Evolutionary conservation across 2,329 filamentous ascomycete species (phyloP), one percentile per base, ranked within the genome.

Genomic region (Clarireedia paspali): DNA sequence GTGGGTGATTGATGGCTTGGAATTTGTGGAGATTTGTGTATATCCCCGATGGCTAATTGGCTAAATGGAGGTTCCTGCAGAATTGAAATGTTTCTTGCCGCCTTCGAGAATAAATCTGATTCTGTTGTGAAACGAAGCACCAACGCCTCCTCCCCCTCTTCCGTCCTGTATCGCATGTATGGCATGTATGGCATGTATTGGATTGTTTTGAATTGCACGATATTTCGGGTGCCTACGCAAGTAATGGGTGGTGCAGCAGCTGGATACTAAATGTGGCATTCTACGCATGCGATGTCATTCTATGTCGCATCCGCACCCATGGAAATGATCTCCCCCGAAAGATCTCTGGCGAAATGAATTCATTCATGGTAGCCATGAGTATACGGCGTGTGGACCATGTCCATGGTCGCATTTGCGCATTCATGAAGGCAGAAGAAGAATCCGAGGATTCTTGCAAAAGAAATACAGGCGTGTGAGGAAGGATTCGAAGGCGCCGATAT

Each of bases 11-110:
- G 47, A 20, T 17, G 48, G 39, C 45, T 30, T 50, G 23, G 38
- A 24, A 44, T 38, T 38, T 55, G 46, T 50, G 46, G 53, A 55
- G 24, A 55, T 55, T 50, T 14, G 44, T 17, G n/a, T 48, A 14
- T 6, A 20, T 27, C 17, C n/a, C 26, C 14, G 27, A 23, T 20
- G n/a, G n/a, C 10, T 53, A 15, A 15, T 48, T 47, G 45, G 51
- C 10, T 26, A 17, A 4, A 20, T 26, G 38, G 20, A 30, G 23
- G 51, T 53, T 53, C 51, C 44, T 48, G 51, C 44, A 53, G 51
- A 20, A 30, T 36, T 26, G n/a, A 23, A 46, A 36, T 30, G 26
- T 34, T 49, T 42, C 52, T n/a, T 49, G 15, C 45, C 45, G 15
- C 17, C 52, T 50, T 54, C 45, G 52, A 54, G 36, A 49, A 54